Evolutionary conservation across 2,329 filamentous ascomycete species (phyloP).

Genomic region (Rugonectria rugulosa): DNA sequence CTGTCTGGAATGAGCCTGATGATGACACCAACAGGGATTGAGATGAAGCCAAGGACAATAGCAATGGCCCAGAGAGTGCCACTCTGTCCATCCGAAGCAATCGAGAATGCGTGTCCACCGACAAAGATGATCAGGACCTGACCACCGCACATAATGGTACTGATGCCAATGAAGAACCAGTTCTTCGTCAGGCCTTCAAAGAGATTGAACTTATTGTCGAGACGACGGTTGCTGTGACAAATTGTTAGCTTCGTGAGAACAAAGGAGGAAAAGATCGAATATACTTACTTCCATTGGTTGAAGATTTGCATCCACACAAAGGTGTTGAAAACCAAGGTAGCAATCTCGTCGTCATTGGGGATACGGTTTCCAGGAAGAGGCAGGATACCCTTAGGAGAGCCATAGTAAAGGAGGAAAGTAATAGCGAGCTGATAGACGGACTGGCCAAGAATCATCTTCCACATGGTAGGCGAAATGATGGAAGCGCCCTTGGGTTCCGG

Average conservation of each 20-base stretch:
- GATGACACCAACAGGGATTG: constrained; percentile 81
- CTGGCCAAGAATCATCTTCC: constrained; percentile 99
- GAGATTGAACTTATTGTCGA: constrained; percentile 96
- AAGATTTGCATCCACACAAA: constrained; percentile 99
- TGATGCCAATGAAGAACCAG: constrained; percentile 88
- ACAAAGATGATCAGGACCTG: constrained; percentile 91
- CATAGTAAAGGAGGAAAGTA: constrained; percentile 85
- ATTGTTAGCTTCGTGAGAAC: constrained; percentile 25
- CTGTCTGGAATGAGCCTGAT: constrained; percentile 86
- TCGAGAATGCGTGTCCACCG: constrained; percentile 81
- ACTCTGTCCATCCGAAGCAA: constrained; percentile 67
- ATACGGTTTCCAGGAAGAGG: constrained; percentile 60
- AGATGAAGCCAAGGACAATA: constrained; percentile 82
- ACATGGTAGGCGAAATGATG: constrained; percentile 89
- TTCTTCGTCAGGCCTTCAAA: constrained; percentile 88
- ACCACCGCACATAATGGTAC: constrained; percentile 84
- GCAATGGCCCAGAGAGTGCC: constrained; percentile 88
- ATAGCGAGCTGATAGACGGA: constrained; percentile 85
- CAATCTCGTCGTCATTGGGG: constrained; percentile 57
- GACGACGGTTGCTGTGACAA: constrained; percentile 74
- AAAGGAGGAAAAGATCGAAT: background rate
- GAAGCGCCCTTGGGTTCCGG: constrained; percentile 64
- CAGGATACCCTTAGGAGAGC: constrained; percentile 52
- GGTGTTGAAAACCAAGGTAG: constrained; percentile 93
- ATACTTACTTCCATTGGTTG: constrained; percentile 89